Base-by-base conservation (phyloP, 2,329 filamentous ascomycete species). In the Ascochyta lentis region DNA sequence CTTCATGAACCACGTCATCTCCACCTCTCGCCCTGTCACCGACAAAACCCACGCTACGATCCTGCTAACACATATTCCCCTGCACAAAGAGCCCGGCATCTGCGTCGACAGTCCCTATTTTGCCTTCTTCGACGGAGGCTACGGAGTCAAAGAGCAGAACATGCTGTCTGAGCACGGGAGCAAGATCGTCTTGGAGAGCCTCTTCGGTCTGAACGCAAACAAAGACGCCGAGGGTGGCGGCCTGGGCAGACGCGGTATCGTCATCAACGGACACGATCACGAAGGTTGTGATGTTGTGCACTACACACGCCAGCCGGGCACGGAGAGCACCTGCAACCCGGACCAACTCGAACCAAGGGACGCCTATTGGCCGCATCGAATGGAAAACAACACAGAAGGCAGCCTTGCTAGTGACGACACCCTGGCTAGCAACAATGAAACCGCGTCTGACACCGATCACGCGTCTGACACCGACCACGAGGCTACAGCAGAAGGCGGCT, bases 221-320 rank as follows among this genome's bases (percentile, higher is more conserved):
- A 66, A 78, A 1, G 74, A 78, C 27, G 89, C 85, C 0, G 79
- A 85, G 0, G 86, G 80, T 0, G 71, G 76, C 10, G 92, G 92
- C 1, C 78, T 78, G 47, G 91, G 92, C 1, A 82, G 91, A 15
- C 83, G 81, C 8, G 93, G 94, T 0, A 78, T 98, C 6, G 87
- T 99, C 24, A 78, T 99, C 35, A 97, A 93, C 44, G 95, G 95
- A 0, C 95, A 99, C 72, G 95, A 99, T 70, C 95, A 99, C 74
- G 91, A 90, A 64, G 95, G 95, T 6, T 99, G 95, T 72, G 92
- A 98, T 75, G 89, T 89, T 7, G 89, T 89, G 69, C 95, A 99
- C 78, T 94, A 84, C 68, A 69, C 67, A 4, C 56, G 60, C 4
- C 66, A 69, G 37, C 54, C 57, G 1, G 67, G 65, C 0, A 60